Evolutionary conservation across 78 protist species (phyloP), one percentile per base, ranked within the genome.

Genomic region (Dictyostelium capitatum): DNA sequence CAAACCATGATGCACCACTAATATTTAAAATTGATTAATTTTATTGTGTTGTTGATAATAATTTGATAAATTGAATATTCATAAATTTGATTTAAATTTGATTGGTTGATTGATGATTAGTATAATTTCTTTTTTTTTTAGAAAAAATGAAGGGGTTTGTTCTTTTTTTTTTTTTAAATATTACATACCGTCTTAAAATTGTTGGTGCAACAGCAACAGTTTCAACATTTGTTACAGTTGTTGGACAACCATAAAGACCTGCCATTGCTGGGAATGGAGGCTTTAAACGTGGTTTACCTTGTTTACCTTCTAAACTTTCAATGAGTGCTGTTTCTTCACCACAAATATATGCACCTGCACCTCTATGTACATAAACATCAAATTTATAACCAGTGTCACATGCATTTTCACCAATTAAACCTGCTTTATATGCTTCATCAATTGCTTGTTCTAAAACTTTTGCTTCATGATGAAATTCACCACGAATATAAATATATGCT

Each of bases 321-420:
- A 99, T 97, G 72, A 99, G 92, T 5, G 99, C 99, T 11, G 99
- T 98, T 77, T 99, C 99, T 82, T 99, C 99, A 28, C 99, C 99
- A 82, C 99, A 99, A 81, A 99, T 99, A 95, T 99, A 99, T 15
- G 99, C 99, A 46, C 99, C 99, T 0, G 98, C 99, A 23, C 99
- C 98, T 19, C 98, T 96, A 84, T 98, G 99, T 9, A 98, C 83
- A 94, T 94, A 97, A 20, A 98, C 90, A 74, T 99, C 99, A 80
- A 99, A 97, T 83, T 95, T 98, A 65, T 91, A 98, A 50, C 99
- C 99, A 0, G 95, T 46, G 57, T 97, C 98, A 50, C 98, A 96
- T 6, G 99, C 99, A 78, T 98, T 98, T 74, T 96, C 95, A 79
- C 99, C 99, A 50, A 99, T 17, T 30, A 97, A 81, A 23, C 99